Percentiles rank a stretch among this genome's conserved stretches.
These are phyloP conservation scores for Tephrocybe sp. DNA, from an alignment of 768 basidiomycete genomes.

Conservation along the genomic window DNA sequence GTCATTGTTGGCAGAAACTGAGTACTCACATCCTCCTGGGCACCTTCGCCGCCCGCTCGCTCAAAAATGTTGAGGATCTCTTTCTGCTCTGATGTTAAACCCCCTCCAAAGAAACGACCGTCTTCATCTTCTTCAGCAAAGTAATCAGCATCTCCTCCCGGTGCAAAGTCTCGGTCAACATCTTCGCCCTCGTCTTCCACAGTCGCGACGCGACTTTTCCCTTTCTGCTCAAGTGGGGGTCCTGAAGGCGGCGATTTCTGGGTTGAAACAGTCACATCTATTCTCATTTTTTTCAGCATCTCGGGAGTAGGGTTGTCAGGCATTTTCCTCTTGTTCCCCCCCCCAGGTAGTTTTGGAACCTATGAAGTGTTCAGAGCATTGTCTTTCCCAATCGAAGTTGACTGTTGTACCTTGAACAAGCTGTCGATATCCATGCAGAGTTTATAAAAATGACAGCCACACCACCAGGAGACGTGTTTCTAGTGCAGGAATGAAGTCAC, in stretches of 20 bases:
- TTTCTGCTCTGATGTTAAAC: conserved; percentile 89
- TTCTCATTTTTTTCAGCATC: conserved; percentile 76
- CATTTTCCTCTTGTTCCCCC: conserved; percentile 70
- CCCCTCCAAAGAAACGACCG: conserved; percentile 91
- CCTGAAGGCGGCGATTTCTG: conserved; percentile 6
- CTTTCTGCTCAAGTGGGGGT: conserved; percentile 13
- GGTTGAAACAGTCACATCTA: conserved; percentile 37
- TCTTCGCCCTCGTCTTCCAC: conserved; percentile 67
- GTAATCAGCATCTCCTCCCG: conserved; percentile 88
- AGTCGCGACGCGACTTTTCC: conserved; percentile 38
- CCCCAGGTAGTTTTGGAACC: conserved; percentile 66
- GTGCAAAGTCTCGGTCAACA: conserved; percentile 57
- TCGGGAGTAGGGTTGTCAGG: conserved; percentile 76
- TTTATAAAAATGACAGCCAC: no score
- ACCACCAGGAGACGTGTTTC: no score
- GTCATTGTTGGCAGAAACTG: conserved; percentile 1
- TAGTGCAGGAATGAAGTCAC: no score
- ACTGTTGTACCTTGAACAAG: conserved; percentile 43
- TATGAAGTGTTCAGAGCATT: conserved; percentile 21
- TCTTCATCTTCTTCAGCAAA: conserved; percentile 90
- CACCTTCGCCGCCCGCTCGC: conserved; percentile 57
- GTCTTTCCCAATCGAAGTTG: background rate
- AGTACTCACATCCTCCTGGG: conserved; percentile 63
- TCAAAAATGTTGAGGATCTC: conserved; percentile 96
- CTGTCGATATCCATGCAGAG: conserved; percentile 45